phyloP scores from a whole-genome alignment of 176 grass and related monocot genomes.

The Eleusine coracana region DNA sequence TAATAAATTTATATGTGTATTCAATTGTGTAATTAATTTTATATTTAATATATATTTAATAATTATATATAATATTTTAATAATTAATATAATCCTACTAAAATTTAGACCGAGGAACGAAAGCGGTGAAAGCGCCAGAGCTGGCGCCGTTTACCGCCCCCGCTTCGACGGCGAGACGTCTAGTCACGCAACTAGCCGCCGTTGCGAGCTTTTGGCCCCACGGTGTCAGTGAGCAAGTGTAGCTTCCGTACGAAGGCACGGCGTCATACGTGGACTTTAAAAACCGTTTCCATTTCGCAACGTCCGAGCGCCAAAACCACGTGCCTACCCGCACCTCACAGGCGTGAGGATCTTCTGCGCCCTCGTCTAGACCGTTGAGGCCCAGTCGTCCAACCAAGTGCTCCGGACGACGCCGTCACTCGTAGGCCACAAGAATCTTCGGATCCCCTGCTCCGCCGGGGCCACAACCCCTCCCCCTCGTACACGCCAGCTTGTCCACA shows the following conservation, averaged over 20 bases:
- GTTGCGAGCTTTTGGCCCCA: background rate
- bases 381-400: background rate
- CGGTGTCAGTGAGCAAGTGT: background rate
- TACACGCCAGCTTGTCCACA: too few species aligned
- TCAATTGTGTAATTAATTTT: too few species aligned
- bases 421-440: background rate
- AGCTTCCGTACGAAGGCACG: background rate
- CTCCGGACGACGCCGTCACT: background rate
- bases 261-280: background rate
- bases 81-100: too few species aligned
- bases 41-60: too few species aligned
- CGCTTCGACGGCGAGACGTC: background rate
- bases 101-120: too few species aligned
- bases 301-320: background rate
- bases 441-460: constrained; percentile 33
- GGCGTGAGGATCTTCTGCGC: constrained; percentile 21
- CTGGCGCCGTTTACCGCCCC: background rate
- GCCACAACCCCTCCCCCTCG: background rate
- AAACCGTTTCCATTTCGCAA: background rate
- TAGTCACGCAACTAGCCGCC: background rate
- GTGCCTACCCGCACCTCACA: background rate
- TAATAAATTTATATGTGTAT: too few species aligned
- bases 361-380: too few species aligned
- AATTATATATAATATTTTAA: too few species aligned
- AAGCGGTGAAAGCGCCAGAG: background rate